phyloP scores from a whole-genome alignment of 495 filamentous ascomycete species.

The Neurospora cerealis region DNA sequence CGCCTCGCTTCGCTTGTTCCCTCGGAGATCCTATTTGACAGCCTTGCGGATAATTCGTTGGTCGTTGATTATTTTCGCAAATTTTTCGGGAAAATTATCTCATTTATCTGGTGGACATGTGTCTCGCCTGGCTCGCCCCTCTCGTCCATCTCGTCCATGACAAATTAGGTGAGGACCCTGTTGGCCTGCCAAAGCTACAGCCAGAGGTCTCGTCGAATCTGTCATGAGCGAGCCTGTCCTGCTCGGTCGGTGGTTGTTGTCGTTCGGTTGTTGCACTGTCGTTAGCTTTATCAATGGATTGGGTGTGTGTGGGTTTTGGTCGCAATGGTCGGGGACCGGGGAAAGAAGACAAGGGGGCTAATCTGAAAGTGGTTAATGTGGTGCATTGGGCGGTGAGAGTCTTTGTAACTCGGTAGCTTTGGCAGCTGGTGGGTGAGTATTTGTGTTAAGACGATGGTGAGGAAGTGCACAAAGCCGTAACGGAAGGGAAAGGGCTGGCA shows the following conservation, averaged over 20 bases:
- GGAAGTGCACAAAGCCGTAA: neutral
- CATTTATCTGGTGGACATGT: neutral
- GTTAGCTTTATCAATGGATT: neutral
- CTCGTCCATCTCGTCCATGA: too few relatives aligned
- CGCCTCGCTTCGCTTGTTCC: neutral
- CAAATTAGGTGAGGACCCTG: too few relatives aligned
- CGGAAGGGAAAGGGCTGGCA: neutral
- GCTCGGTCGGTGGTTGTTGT: neutral
- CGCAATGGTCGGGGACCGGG: neutral
- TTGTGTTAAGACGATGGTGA: neutral
- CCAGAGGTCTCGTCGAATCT: too few relatives aligned
- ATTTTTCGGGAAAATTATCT: neutral
- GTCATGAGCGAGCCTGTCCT: too few relatives aligned
- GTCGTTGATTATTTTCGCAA: neutral
- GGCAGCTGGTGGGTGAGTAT: neutral
- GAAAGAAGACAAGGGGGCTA: neutral
- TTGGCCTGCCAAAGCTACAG: too few relatives aligned
- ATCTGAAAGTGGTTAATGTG: neutral
- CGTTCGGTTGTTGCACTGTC: neutral
- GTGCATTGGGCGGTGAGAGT: neutral
- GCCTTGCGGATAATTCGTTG: neutral
- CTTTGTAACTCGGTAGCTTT: neutral
- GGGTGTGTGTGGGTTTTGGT: neutral
- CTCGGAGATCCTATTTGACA: neutral
- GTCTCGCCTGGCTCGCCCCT: too few relatives aligned